Evolutionary conservation across 2,329 filamentous ascomycete genomes (phyloP).

Genomic region (Aspergillus sp.): DNA sequence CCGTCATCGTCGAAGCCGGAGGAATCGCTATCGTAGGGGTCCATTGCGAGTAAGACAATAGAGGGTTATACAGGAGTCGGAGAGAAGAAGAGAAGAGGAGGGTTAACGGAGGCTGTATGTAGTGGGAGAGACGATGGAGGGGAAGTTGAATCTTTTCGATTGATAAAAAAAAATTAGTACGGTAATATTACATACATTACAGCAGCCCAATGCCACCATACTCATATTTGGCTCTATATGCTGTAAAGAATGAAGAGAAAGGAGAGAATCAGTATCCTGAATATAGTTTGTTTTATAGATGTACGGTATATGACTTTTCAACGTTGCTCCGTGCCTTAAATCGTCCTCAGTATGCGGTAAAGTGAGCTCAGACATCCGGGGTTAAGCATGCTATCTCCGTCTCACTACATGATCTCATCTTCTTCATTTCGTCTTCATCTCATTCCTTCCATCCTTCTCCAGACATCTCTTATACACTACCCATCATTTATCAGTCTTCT

Average conservation of each 20-base stretch:
- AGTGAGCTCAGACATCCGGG: background rate
- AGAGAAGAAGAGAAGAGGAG: background rate
- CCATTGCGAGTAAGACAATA: conserved; percentile 51
- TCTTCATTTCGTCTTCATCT: conserved; percentile 7
- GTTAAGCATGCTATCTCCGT: conserved; percentile 9
- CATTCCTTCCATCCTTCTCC: background rate
- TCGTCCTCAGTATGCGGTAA: too few relatives aligned
- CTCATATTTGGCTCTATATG: too few relatives aligned
- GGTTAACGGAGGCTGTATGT: background rate
- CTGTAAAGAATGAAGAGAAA: too few relatives aligned
- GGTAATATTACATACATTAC: too few relatives aligned
- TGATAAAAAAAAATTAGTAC: too few relatives aligned
- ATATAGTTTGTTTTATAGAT: too few relatives aligned
- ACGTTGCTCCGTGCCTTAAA: too few relatives aligned
- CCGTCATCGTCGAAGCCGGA: conserved; percentile 64
- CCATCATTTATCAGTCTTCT: background rate
- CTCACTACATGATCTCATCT: conserved; percentile 1
- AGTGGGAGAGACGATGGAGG: background rate
- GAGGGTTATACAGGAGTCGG: background rate
- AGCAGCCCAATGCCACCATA: too few relatives aligned
- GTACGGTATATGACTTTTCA: too few relatives aligned
- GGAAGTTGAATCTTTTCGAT: too few relatives aligned
- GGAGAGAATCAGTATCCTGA: too few relatives aligned
- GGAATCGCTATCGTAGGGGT: conserved; percentile 82
- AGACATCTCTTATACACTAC: background rate